Base-by-base conservation (phyloP, 2,329 filamentous ascomycete genomes). In the Aspergillus sp. region DNA sequence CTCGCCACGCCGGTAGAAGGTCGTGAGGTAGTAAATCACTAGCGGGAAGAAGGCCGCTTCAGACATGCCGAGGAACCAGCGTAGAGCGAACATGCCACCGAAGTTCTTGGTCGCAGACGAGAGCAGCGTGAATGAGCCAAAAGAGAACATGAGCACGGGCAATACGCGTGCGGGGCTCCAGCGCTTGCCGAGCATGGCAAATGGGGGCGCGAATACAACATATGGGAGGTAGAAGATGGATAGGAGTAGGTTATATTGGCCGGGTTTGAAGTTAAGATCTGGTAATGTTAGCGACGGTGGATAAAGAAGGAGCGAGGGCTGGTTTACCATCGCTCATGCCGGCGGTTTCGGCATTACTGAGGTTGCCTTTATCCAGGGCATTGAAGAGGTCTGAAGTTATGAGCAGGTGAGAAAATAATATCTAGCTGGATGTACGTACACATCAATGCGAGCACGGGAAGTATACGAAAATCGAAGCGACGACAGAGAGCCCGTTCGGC, bases 181-280 rank as follows among this genome's bases (percentile, higher is more conserved):
- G 62, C 84, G 87, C 77, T 90, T 91, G 57, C 88, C 89, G 4
- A 89, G 70, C 77, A 91, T 88, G 12, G 80, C 81, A 41, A 91
- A 74, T 1, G 87, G 85, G 0, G 87, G 88, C 1, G 87, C 89
- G 57, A 87, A 89, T 3, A 92, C 70, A 38, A 91, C 89, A 71
- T 89, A 91, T 0, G 89, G 89, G 6, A 92, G 81, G 74, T 90
- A 92, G 80, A 92, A 92, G 64, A 92, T 87, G 55, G 82, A 84
- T 38, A 91, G 75, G 51, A 91, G 83, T 28, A 87, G 82, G 70
- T 91, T 91, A 77, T 91, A 91, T 70, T 91, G 83, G 63, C 86
- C 82, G 0, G 76, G 73, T 47, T 81, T 81, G 75, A 92, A 87
- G 32, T 84, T 72, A 19, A 91, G 76, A 55, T 78, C 76, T 78